A percentile compares a stretch with the other conserved stretches of the same genome.
Conservation (phyloP, 371 early-diverging fungal species). For the Syncephalastrum monosporum region DNA sequence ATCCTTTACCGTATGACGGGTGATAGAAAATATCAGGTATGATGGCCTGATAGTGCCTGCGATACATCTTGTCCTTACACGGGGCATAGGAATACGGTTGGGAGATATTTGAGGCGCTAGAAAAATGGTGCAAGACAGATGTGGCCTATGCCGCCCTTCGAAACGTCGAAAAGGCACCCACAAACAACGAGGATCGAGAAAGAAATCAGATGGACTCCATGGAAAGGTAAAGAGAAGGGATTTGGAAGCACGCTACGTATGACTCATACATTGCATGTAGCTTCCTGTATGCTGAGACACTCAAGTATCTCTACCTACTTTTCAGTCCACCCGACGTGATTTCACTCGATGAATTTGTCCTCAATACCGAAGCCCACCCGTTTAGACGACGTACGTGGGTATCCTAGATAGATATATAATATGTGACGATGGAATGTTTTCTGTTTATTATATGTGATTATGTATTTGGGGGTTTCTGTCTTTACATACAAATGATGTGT, state of each 20-base stretch:
- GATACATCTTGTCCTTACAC: neutral
- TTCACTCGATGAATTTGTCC: constrained; percentile 71
- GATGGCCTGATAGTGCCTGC: neutral
- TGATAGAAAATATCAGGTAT: constrained; percentile 64
- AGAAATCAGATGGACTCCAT: constrained; percentile 40
- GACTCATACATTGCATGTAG: constrained; percentile 23
- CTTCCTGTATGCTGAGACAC: constrained; percentile 85
- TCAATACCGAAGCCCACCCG: constrained; percentile 79
- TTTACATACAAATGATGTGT: too few species aligned
- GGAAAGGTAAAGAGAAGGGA: constrained; percentile 33
- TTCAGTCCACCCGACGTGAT: constrained; percentile 62
- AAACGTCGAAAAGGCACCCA: constrained; percentile 47
- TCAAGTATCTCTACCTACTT: constrained; percentile 85
- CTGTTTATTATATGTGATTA: too few species aligned
- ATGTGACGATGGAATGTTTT: too few species aligned
- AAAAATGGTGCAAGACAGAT: constrained; percentile 58
- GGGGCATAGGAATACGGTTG: constrained; percentile 63
- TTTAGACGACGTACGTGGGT: constrained; percentile 23
- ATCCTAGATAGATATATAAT: neutral
- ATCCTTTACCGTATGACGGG: constrained; percentile 73
- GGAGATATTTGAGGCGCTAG: constrained; percentile 69
- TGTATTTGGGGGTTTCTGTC: too few species aligned
- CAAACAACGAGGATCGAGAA: constrained; percentile 33
- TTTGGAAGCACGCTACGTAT: neutral
- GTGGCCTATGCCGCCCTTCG: constrained; percentile 64